Evolutionary conservation across 768 basidiomycete genomes (phyloP), one percentile per base, ranked within the genome.

Genomic region (Boletus insuetus): DNA sequence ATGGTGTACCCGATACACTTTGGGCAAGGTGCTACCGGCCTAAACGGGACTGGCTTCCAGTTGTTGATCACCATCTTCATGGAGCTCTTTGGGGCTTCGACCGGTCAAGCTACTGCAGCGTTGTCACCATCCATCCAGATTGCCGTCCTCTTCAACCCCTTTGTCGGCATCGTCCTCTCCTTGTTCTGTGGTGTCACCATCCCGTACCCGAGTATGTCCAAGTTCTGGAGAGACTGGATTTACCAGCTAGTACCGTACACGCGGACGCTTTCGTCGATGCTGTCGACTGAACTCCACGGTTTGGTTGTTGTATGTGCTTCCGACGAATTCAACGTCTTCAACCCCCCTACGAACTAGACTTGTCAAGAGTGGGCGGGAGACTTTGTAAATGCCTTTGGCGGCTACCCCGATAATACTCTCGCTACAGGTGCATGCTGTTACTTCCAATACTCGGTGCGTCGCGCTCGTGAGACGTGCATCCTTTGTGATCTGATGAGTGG

Each of bases 141-240:
- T 38, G 90, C 90, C 11, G 87, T 88, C 7, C 73, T 93, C 52
- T 87, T 86, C 74, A 92, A 89, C 68, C 91, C 91, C 2, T 87
- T 90, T 77, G 56, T 91, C 46, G 74, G 79, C 41, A 68, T 86
- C 32, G 74, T 87, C 38, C 80, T 91, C 49, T 72, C 81, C 5
- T 79, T 84, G 16, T 92, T 92, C 80, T 90, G 88, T 61, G 91
- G 91, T 65, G 88, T 91, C 16, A 86, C 87, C 1, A 82, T 91
- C 51, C 89, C 88, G 0, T 86, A 80, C 54, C 81, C 84, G 0
- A 78, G 77, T 5, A 70, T 91, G 68, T 77, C 78, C 11, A 65
- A 68, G 29, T 91, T 90, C 77, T 91, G 87, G 87, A 74, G 80
- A 58, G 77, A 76, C n/a, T 93, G 90, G 89, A 69, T 92, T 17